Evolutionary conservation across 1,284 basidiomycete genomes (phyloP).

Genomic region (Malassezia nana): DNA sequence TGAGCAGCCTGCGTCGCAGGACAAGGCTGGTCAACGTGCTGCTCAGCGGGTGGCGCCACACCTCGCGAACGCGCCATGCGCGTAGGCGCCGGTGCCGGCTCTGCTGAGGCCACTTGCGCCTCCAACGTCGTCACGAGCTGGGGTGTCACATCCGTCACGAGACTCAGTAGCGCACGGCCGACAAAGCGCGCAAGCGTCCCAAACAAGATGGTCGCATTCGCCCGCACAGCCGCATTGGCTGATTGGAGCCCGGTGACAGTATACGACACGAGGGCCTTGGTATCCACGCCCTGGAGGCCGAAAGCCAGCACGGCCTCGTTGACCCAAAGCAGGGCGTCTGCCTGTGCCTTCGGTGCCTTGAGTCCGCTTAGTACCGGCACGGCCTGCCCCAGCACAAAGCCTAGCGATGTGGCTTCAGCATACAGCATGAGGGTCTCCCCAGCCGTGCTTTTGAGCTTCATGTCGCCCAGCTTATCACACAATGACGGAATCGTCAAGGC

Average conservation of each 20-base stretch:
- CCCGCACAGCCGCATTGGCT: constrained; percentile 85
- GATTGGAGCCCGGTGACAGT: constrained; percentile 78
- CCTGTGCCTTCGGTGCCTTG: constrained; percentile 92
- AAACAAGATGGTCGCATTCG: constrained; percentile 85
- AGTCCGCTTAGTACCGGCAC: constrained; percentile 22
- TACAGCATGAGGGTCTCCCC: constrained; percentile 73
- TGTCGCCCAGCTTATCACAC: constrained; percentile 87
- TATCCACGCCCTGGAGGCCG: constrained; percentile 73
- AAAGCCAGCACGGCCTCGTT: constrained; percentile 83
- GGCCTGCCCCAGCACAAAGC: constrained; percentile 81
- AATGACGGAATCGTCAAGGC: constrained; percentile 75
- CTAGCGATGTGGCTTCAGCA: constrained; percentile 83
- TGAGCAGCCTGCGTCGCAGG: constrained; percentile 11
- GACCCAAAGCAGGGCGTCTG: constrained; percentile 82
- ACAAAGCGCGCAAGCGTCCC: constrained; percentile 87
- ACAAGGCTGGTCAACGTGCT: constrained; percentile 17
- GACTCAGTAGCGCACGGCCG: constrained; percentile 74
- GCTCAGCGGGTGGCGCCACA: not conserved
- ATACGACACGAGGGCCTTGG: constrained; percentile 79
- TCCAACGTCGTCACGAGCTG: constrained; percentile 73
- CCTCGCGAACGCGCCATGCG: constrained; percentile 49
- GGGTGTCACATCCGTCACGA: constrained; percentile 73
- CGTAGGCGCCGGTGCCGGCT: constrained; percentile 63
- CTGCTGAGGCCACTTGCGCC: constrained; percentile 54
- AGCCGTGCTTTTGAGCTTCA: constrained; percentile 95